These are phyloP conservation scores for Physcomitrellopsis africana DNA, from an alignment of 225 moss, liverwort and hornwort species.

Conservation along the genomic window DNA sequence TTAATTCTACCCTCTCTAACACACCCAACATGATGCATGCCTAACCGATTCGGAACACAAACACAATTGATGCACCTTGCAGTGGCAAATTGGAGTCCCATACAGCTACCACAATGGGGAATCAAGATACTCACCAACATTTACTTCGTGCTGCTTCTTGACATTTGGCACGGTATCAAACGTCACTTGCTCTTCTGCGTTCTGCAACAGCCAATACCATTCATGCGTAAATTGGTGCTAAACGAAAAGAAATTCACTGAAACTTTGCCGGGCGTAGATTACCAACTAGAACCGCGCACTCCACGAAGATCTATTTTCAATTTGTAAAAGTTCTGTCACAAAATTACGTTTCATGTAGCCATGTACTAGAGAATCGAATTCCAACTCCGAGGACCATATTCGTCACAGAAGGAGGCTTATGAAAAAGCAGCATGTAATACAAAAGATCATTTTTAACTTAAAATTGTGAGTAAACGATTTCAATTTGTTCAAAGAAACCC, in stretches of 20 bases:
- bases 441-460: background rate
- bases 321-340: background rate
- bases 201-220: conserved; percentile 33
- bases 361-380: background rate
- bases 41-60: background rate
- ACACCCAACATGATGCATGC: background rate
- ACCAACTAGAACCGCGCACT: background rate
- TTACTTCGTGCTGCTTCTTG: conserved; percentile 50
- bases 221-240: background rate
- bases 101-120: background rate
- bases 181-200: conserved; percentile 62
- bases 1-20: too few species aligned
- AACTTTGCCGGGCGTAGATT: background rate
- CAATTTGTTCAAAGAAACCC: too few species aligned
- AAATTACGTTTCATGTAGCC: background rate
- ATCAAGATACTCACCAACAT: background rate
- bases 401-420: background rate
- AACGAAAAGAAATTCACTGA: too few species aligned
- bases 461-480: background rate
- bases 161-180: conserved; percentile 72
- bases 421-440: background rate
- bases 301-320: background rate
- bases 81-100: background rate
- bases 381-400: background rate
- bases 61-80: background rate